These are phyloP conservation scores for Trametopsis cervina DNA, from an alignment of 768 basidiomycete genomes.

Conservation along the genomic window DNA sequence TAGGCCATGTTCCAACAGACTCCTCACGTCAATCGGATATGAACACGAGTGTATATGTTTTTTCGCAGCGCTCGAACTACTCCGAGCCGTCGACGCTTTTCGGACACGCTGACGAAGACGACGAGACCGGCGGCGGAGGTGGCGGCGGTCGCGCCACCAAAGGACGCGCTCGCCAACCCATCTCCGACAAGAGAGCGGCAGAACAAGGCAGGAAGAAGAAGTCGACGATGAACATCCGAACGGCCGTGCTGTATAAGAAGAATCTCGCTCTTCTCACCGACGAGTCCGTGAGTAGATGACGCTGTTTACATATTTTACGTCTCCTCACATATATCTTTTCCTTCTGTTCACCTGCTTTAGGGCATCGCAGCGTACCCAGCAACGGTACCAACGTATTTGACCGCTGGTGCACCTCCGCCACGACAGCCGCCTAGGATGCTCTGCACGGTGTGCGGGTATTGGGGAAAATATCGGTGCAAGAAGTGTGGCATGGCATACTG, in stretches of 20 bases:
- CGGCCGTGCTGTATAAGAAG: slow-evolving; percentile 78
- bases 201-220: slow-evolving; percentile 65
- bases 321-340: background rate
- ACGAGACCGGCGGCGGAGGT: slow-evolving; percentile 34
- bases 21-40: slow-evolving; percentile 9
- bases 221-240: slow-evolving; percentile 73
- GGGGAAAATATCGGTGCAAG: slow-evolving; percentile 72
- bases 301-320: background rate
- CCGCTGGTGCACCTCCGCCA: slow-evolving; percentile 53
- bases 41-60: slow-evolving; percentile 1
- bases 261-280: slow-evolving; percentile 66
- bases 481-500: slow-evolving; percentile 76
- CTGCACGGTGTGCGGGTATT: slow-evolving; percentile 86
- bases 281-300: slow-evolving; percentile 57
- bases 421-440: slow-evolving; percentile 60
- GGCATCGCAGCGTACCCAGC: slow-evolving; percentile 49
- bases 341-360: slow-evolving; percentile 27
- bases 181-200: slow-evolving; percentile 67
- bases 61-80: slow-evolving; percentile 66
- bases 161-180: slow-evolving; percentile 61
- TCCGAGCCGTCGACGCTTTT: slow-evolving; percentile 43
- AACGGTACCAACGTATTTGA: slow-evolving; percentile 62
- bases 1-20: slow-evolving; percentile 19
- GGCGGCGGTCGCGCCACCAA: slow-evolving; percentile 44
- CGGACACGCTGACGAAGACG: slow-evolving; percentile 35